Conservation (phyloP, 1,284 basidiomycete species). For the Prillingera fragicola region DNA sequence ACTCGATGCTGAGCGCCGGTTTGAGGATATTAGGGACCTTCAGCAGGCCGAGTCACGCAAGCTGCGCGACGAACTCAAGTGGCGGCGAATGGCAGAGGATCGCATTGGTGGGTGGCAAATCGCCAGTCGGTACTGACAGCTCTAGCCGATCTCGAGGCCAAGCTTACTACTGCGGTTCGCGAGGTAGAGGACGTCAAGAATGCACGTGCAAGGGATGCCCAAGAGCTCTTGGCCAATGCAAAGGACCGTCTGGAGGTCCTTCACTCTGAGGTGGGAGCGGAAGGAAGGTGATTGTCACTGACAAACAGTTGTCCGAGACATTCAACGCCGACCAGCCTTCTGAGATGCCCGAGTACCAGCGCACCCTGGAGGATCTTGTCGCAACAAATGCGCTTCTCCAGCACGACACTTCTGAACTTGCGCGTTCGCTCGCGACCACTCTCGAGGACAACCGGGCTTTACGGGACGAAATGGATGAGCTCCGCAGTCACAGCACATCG, state of each 20-base stretch:
- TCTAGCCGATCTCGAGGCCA: conserved; percentile 66
- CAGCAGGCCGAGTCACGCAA: conserved; percentile 66
- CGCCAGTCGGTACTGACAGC: conserved; percentile 1
- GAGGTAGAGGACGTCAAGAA: conserved; percentile 61
- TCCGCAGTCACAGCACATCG: conserved; percentile 38
- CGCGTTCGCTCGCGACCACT: conserved; percentile 63
- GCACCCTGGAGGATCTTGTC: conserved; percentile 71
- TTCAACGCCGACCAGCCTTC: conserved; percentile 32
- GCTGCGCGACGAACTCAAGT: conserved; percentile 56
- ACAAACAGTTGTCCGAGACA: conserved; percentile 30
- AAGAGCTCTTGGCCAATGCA: conserved; percentile 66
- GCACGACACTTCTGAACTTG: conserved; percentile 71
- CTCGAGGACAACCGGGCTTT: conserved; percentile 67
- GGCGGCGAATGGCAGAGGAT: conserved; percentile 35
- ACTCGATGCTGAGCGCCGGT: conserved; percentile 46
- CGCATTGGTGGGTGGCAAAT: conserved; percentile 27
- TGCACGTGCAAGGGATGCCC: conserved; percentile 62
- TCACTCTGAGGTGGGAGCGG: conserved; percentile 50
- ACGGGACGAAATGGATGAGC: conserved; percentile 69
- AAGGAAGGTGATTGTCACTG: conserved; percentile 8
- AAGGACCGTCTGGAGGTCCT: conserved; percentile 61
- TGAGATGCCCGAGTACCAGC: conserved; percentile 46
- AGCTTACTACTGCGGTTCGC: conserved; percentile 59
- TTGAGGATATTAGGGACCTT: conserved; percentile 82
- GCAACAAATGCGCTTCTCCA: conserved; percentile 75